Conservation (phyloP, 1,139 yeast species). For the Taphrina pruni region DNA sequence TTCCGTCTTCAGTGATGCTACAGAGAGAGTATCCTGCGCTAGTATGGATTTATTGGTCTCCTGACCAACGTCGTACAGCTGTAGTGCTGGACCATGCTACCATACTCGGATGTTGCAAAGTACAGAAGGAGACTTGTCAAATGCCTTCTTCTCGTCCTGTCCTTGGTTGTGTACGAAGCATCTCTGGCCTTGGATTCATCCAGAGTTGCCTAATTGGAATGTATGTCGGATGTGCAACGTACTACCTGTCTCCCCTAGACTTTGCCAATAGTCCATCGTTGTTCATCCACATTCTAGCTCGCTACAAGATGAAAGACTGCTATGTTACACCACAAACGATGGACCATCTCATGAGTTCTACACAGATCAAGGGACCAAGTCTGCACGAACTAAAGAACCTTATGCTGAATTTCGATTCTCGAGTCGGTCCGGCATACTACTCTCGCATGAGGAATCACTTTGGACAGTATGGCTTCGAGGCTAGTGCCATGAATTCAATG, state of each 20-base stretch:
- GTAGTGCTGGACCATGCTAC: slow-evolving; percentile 68
- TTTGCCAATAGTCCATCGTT: slow-evolving; percentile 76
- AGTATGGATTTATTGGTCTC: slow-evolving; percentile 71
- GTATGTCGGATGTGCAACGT: slow-evolving; percentile 74
- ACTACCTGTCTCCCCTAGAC: slow-evolving; percentile 76
- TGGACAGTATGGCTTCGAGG: slow-evolving; percentile 67
- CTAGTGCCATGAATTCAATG: slow-evolving; percentile 75
- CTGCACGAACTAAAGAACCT: slow-evolving; percentile 74
- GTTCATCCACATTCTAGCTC: slow-evolving; percentile 72
- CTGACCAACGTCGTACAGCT: slow-evolving; percentile 74
- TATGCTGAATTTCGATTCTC: slow-evolving; percentile 78
- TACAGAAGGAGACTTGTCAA: slow-evolving; percentile 89
- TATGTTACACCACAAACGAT: slow-evolving; percentile 87
- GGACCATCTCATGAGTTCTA: slow-evolving; percentile 68
- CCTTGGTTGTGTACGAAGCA: slow-evolving; percentile 85
- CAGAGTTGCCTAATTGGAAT: slow-evolving; percentile 83
- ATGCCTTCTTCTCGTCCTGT: slow-evolving; percentile 73
- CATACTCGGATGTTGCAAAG: slow-evolving; percentile 79
- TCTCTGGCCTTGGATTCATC: slow-evolving; percentile 83
- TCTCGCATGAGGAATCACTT: slow-evolving; percentile 68
- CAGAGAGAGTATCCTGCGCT: slow-evolving; percentile 55
- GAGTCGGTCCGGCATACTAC: slow-evolving; percentile 70
- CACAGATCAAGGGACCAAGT: slow-evolving; percentile 64
- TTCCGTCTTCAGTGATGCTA: slow-evolving; percentile 50
- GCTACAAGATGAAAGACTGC: slow-evolving; percentile 83